These are phyloP conservation scores for Penstemon newberryi DNA, from an alignment of 257 asterid species.

Conservation along the genomic window DNA sequence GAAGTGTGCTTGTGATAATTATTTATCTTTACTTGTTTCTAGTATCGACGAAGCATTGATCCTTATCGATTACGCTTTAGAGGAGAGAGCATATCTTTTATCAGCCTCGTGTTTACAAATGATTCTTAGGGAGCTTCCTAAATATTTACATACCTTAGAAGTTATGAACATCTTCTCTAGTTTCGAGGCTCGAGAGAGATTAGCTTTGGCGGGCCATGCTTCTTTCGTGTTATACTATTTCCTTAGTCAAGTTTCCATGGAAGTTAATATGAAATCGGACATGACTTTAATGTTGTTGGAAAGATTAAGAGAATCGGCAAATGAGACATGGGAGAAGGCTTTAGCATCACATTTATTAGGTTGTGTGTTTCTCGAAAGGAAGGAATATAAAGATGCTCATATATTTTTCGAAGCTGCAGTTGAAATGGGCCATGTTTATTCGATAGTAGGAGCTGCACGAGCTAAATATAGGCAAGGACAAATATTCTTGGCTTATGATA, in stretches of 20 bases:
- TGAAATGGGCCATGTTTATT: slow-evolving; percentile 73
- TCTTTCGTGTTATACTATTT: slow-evolving; percentile 77
- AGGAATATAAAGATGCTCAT: slow-evolving; percentile 86
- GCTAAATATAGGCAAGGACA: slow-evolving; percentile 84
- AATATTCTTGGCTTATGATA: slow-evolving; percentile 71
- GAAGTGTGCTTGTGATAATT: slow-evolving; percentile 76
- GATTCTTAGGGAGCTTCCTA: slow-evolving; percentile 79
- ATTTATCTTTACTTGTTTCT: slow-evolving; percentile 62
- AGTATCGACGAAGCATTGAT: slow-evolving; percentile 63
- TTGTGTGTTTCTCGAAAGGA: slow-evolving; percentile 87
- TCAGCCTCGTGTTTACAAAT: slow-evolving; percentile 96
- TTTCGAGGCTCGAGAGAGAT: slow-evolving; percentile 61
- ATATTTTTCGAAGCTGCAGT: slow-evolving; percentile 78
- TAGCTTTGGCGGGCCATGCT: slow-evolving; percentile 70
- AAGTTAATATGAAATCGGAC: slow-evolving; percentile 74
- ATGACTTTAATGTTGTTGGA: slow-evolving; percentile 80
- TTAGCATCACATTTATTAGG: slow-evolving; percentile 80
- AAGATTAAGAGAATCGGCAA: slow-evolving; percentile 78
- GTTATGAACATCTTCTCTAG: slow-evolving; percentile 61
- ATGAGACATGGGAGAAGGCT: slow-evolving; percentile 75
- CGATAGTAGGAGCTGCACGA: slow-evolving; percentile 78
- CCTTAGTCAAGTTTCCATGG: slow-evolving; percentile 78
- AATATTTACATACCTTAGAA: slow-evolving; percentile 56
- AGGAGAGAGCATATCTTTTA: slow-evolving; percentile 74
- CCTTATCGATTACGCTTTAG: slow-evolving; percentile 75